Evolutionary conservation across 345 rosid genomes (phyloP), one percentile per base, ranked within the genome.

Genomic region (Diplotaxis tenuifolia): DNA sequence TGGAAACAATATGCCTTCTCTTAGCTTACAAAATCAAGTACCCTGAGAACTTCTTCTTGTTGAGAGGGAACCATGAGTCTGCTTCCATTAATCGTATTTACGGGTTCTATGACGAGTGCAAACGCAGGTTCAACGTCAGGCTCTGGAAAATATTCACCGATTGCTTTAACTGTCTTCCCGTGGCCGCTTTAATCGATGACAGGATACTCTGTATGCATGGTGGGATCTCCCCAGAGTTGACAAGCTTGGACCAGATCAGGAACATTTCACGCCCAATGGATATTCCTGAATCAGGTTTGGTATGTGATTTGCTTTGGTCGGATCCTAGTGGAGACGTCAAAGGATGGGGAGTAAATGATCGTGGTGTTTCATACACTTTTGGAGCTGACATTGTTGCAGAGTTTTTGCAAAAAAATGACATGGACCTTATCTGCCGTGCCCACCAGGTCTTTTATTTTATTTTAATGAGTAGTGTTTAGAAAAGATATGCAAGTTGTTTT

Each of bases 131-230:
- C 80, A 88, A 82, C 71, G 89, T 92, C 78, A 84, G 87, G 66
- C 68, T 92, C 34, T 92, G 98, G 96, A 92, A 80, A 75, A 75
- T 79, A 18, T 92, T 92, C 72, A 88, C 98, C 1, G 96, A 92
- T 25, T 92, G 94, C 81, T 92, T 92, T 63, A 90, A 92, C 82
- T 92, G 98, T 78, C 92, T 92, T 62, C 96, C 96, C 3, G 93
- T 92, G 76, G 95, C 96, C 38, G 96, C 92, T 70, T 80, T 88
- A 27, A 86, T 92, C 32, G 98, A 92, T 38, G 98, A 90, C 71
- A 90, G 89, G 73, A 92, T 92, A 77, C 79, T 92, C 65, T 92
- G 98, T 82, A 92, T 92, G 98, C 98, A 92, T 66, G 98, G 96
- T 74, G 98, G 96, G 40, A 87, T 92, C 71, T 92, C 98, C 67